Conservation (phyloP, 257 asterid species). For the Salvia splendens region DNA sequence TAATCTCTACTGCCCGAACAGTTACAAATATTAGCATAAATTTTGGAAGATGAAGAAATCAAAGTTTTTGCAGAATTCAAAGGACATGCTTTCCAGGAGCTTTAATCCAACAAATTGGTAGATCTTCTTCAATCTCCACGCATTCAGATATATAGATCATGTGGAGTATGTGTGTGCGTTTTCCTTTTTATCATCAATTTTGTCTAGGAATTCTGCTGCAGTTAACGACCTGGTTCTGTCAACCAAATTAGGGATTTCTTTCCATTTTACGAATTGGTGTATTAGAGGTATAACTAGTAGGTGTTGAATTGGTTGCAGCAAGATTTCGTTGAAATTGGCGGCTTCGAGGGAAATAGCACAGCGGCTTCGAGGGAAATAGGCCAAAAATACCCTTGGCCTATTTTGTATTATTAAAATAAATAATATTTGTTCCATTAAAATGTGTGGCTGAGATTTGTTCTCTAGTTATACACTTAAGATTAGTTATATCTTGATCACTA, state of each 20-base stretch:
- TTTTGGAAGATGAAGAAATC: constrained; percentile 65
- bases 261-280: constrained; percentile 4
- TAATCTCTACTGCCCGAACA: not conserved
- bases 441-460: too few relatives aligned
- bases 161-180: not conserved
- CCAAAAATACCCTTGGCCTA: too few relatives aligned
- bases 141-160: constrained; percentile 8
- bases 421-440: too few relatives aligned
- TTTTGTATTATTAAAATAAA: too few relatives aligned
- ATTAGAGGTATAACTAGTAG: constrained; percentile 4
- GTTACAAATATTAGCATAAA: constrained; percentile 11
- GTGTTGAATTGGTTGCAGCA: constrained; percentile 58
- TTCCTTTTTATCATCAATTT: not conserved
- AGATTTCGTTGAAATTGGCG: constrained; percentile 71
- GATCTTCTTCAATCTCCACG: constrained; percentile 14
- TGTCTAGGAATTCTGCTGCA: not conserved
- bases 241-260: not conserved
- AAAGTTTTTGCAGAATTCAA: constrained; percentile 64
- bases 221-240: not conserved
- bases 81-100: constrained; percentile 73
- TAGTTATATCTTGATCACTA: too few relatives aligned
- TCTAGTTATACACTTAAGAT: too few relatives aligned
- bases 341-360: too few relatives aligned
- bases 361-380: too few relatives aligned
- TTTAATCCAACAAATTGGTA: constrained; percentile 92